phyloP scores from a whole-genome alignment of 1,284 basidiomycete genomes.

The Boletus smithii region DNA sequence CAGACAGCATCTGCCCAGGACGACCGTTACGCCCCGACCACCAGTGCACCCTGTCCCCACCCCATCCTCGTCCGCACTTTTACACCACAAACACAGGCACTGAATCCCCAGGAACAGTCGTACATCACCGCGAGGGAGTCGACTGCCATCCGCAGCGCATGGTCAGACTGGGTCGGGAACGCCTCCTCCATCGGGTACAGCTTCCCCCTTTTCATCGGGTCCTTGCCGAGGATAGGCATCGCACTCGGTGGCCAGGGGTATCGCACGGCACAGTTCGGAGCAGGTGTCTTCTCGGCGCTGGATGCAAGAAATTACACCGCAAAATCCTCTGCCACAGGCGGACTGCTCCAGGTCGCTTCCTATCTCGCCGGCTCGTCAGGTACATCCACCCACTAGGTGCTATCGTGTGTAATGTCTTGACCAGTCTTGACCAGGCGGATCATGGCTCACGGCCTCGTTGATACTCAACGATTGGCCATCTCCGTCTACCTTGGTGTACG shows the following conservation, averaged over 20 bases:
- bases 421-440: conserved; percentile 46
- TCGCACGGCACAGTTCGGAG: conserved; percentile 58
- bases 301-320: conserved; percentile 59
- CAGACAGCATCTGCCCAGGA: neutral
- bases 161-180: conserved; percentile 58
- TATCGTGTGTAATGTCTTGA: conserved; percentile 4
- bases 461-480: conserved; percentile 57
- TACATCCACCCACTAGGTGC: no score
- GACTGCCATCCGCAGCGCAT: conserved; percentile 44
- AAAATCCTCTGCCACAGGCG: conserved; percentile 56
- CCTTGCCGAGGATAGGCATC: conserved; percentile 52
- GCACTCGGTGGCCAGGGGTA: conserved; percentile 60
- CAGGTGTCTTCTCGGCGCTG: conserved; percentile 53
- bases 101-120: conserved; percentile 47
- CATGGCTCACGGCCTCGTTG: conserved; percentile 60
- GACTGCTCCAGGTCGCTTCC: conserved; percentile 59
- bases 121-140: conserved; percentile 47
- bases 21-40: conserved; percentile 45
- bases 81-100: conserved; percentile 47
- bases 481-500: conserved; percentile 51
- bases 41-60: conserved; percentile 48
- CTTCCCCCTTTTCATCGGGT: conserved; percentile 38
- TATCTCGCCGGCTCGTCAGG: conserved; percentile 64
- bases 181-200: conserved; percentile 52
- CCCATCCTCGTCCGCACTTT: conserved; percentile 51